Percentiles rank a stretch among this genome's conserved stretches.
These are phyloP conservation scores for Aurantiochytrium sp. DNA, from an alignment of 108 stramenopile species.

Conservation along the genomic window DNA sequence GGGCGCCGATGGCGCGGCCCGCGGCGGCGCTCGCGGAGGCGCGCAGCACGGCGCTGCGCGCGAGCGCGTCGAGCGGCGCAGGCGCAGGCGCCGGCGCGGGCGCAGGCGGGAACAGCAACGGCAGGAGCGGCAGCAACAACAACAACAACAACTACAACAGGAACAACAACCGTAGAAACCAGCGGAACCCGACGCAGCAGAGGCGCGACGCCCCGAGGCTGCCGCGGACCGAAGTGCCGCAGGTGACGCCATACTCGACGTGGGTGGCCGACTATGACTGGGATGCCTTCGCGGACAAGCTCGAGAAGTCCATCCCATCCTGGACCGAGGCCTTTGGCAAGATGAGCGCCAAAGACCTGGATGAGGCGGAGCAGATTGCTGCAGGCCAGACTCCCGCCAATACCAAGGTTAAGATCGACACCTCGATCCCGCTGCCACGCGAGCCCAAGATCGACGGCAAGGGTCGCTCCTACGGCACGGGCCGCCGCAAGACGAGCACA, in stretches of 20 bases:
- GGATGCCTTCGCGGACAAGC: background rate
- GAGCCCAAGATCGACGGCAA: slow-evolving; percentile 63
- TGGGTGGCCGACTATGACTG: background rate
- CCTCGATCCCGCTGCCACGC: slow-evolving; percentile 17
- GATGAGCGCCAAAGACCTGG: background rate
- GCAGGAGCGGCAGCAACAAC: too few species aligned
- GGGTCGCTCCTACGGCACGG: slow-evolving; percentile 82
- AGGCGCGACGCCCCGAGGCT: too few species aligned
- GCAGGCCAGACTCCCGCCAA: background rate
- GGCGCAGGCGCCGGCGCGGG: too few species aligned
- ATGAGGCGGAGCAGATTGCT: background rate
- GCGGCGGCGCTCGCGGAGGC: too few species aligned
- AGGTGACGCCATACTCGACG: background rate
- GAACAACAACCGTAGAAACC: too few species aligned
- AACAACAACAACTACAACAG: too few species aligned
- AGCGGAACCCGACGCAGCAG: too few species aligned
- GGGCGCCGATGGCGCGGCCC: too few species aligned
- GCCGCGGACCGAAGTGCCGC: background rate
- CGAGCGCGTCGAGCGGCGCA: too few species aligned
- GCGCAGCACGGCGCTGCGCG: too few species aligned
- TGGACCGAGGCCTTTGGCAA: background rate
- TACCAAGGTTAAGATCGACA: background rate
- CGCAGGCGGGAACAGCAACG: too few species aligned
- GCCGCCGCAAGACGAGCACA: slow-evolving; percentile 80
- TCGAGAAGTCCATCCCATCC: background rate